Evolutionary conservation across 129 eudicot species (phyloP), one percentile per base, ranked within the genome.

Genomic region (Escallonia herrerae): DNA sequence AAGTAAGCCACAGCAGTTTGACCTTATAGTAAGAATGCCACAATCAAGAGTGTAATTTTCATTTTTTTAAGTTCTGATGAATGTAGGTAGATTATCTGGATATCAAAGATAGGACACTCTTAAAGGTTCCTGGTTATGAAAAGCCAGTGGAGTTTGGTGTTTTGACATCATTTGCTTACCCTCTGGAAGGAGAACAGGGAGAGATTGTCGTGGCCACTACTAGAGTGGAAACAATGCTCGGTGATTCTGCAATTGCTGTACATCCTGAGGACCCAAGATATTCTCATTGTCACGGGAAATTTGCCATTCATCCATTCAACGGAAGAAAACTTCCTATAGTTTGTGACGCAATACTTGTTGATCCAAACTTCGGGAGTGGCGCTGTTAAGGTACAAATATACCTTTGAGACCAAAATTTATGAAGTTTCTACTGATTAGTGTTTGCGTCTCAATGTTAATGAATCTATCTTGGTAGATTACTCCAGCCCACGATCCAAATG

Each of bases 401-500:
- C 43, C 12, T 58, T 52, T 6, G 44, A 52, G 14, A 4, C 8
- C 33, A 13, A 53, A 33, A 53, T 56, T 60, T 59, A 43, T 72
- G 6, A 49, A 49, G 54, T 49, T 5, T 51, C 15, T 8, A n/a
- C 13, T 40, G 37, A 45, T 46, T 60, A 56, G 56, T 47, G 11
- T 49, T 46, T 0, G 3, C 45, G 8, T 47, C 15, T 40, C 70
- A 33, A 51, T 61, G 49, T 59, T 13, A 43, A 40, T 56, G 60
- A 43, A 3, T 15, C 8, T 9, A 8, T 56, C 62, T 58, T 65
- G 75, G 75, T 79, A 93, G 98, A 93, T 93, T 69, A 93, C 98
- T 40, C 98, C 98, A 44, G 98, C 98, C 37, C 98, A 93, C 60
- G 98, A 93, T 80, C 96, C 96, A 53, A 93, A 93, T 81, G 98